phyloP scores from a whole-genome alignment of 768 basidiomycete species.

The Cystofilobasidium ferigula region DNA sequence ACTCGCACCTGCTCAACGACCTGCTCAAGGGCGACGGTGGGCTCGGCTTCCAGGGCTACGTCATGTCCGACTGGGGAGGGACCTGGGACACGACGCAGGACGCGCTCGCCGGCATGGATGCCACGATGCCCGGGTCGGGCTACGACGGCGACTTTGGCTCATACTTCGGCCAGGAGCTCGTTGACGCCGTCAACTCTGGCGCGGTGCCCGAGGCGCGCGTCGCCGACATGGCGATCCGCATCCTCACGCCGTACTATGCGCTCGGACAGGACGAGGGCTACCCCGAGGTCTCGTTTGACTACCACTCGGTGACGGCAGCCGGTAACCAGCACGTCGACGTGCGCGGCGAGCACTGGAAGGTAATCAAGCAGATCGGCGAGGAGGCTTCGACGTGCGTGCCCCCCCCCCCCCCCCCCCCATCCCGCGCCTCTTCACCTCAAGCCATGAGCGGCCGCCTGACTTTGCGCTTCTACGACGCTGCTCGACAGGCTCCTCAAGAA shows the following conservation, averaged over 20 bases:
- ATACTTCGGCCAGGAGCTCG: constrained; percentile 16
- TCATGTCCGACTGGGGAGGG: constrained; percentile 14
- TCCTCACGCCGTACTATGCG: constrained; percentile 51
- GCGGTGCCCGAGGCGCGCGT: constrained; percentile 3
- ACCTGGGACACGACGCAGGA: constrained; percentile 6
- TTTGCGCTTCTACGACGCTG: not conserved
- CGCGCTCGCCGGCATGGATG: constrained; percentile 7
- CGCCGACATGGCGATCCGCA: constrained; percentile 51
- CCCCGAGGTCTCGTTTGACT: constrained; percentile 61
- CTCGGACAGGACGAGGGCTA: constrained; percentile 48
- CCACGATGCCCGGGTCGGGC: constrained; percentile 16
- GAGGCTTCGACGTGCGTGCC: constrained; percentile 6
- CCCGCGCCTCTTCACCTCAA: too few species aligned
- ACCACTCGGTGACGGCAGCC: constrained; percentile 33
- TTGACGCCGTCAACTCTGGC: not conserved
- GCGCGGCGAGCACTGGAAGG: constrained; percentile 49
- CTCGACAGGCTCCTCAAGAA: constrained; percentile 20
- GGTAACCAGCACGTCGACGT: constrained; percentile 44
- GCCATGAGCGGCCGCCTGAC: too few species aligned
- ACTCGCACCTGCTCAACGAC: constrained; percentile 33
- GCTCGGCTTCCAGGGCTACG: constrained; percentile 23
- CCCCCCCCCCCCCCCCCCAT: too few species aligned
- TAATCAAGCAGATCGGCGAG: constrained; percentile 15
- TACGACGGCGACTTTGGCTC: constrained; percentile 6
- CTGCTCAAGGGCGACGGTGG: constrained; percentile 38